Evolutionary conservation across 345 rosid genomes (phyloP).

Genomic region (Euphorbia peplus): DNA sequence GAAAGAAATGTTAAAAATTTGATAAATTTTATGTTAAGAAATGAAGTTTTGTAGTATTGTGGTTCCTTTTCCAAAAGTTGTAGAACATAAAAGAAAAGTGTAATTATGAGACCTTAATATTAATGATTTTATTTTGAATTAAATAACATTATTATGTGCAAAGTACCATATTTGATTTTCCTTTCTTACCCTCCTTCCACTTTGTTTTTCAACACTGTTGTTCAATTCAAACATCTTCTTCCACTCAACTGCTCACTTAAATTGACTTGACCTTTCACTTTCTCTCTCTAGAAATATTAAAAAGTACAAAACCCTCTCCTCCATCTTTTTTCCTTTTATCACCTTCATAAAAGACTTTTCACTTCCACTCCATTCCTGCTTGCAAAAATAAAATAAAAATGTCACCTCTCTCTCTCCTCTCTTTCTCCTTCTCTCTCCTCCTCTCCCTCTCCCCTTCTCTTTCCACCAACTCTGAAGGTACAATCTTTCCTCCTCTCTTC

Average conservation of each 20-base stretch:
- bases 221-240: too few relatives aligned
- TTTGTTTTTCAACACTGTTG: not conserved
- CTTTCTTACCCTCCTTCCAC: not conserved
- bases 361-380: too few relatives aligned
- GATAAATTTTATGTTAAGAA: too few relatives aligned
- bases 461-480: slow-evolving; percentile 61
- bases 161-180: too few relatives aligned
- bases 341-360: not conserved
- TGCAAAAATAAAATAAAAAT: slow-evolving; percentile 19
- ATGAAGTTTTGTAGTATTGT: too few relatives aligned
- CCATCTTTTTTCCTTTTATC: not conserved
- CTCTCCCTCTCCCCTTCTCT: slow-evolving; percentile 36
- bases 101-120: too few relatives aligned
- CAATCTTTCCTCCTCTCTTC: not conserved
- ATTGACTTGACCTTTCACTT: slow-evolving; percentile 6
- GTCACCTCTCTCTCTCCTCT: slow-evolving; percentile 22
- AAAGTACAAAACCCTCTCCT: too few relatives aligned
- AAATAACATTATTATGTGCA: too few relatives aligned
- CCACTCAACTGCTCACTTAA: slow-evolving; percentile 1
- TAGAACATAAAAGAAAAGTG: too few relatives aligned
- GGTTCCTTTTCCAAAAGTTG: too few relatives aligned
- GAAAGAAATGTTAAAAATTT: too few relatives aligned
- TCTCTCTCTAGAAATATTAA: not conserved
- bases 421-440: slow-evolving; percentile 19
- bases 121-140: too few relatives aligned